Evolutionary conservation across 306 rosid species (phyloP).

Genomic region (Cucumis hystrix): DNA sequence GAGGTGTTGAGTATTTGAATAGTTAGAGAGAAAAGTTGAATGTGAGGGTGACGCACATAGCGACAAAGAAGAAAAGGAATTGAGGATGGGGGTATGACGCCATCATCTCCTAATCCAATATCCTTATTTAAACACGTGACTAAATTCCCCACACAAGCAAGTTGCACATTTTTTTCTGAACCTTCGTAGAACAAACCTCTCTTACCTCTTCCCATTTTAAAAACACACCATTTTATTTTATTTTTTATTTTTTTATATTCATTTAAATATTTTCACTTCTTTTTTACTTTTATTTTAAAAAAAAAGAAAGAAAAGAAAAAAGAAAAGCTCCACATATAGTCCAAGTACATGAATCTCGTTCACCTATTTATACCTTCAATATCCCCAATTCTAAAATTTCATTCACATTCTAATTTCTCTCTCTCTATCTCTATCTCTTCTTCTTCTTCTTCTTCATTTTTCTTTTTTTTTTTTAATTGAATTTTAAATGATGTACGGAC

Average conservation of each 20-base stretch:
- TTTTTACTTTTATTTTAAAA: not conserved
- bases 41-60: not conserved
- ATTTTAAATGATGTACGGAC: constrained; percentile 10
- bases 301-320: too few species aligned
- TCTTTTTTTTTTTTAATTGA: not conserved
- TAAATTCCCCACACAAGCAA: not conserved
- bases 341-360: constrained; percentile 3
- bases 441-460: too few species aligned
- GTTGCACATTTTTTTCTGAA: constrained; percentile 1
- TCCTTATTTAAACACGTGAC: not conserved
- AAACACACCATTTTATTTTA: not conserved
- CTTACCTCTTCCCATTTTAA: too few species aligned
- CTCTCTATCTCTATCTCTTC: not conserved
- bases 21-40: too few species aligned
- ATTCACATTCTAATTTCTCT: not conserved
- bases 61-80: not conserved
- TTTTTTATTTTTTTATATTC: too few species aligned
- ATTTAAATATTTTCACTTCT: too few species aligned
- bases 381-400: not conserved
- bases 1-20: too few species aligned
- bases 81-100: not conserved
- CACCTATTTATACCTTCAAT: not conserved
- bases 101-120: not conserved
- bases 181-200: not conserved
- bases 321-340: not conserved